phyloP scores from a whole-genome alignment of 768 basidiomycete genomes.

The Sporobolomyces pararoseus region DNA sequence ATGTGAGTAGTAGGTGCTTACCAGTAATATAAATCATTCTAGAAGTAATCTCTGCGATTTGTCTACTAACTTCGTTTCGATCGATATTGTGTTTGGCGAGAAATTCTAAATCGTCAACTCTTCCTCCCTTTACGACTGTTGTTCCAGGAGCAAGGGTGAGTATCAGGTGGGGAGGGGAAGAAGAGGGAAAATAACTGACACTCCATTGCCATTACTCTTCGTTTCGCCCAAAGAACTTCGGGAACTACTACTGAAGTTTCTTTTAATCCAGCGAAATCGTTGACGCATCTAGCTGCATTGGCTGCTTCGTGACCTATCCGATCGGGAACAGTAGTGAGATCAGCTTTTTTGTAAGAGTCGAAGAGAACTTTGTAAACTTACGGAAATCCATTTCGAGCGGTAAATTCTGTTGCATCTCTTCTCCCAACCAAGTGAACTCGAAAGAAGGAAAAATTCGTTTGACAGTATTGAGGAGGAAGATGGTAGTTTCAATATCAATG shows the following conservation, averaged over 20 bases:
- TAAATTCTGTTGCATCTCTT: constrained; percentile 86
- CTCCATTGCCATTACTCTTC: constrained; percentile 89
- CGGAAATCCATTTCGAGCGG: constrained; percentile 91
- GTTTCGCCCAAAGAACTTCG: constrained; percentile 68
- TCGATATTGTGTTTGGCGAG: constrained; percentile 78
- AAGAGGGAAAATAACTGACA: constrained; percentile 50
- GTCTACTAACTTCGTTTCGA: constrained; percentile 85
- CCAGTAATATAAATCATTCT: constrained; percentile 94
- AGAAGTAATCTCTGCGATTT: constrained; percentile 83
- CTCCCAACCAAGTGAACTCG: constrained; percentile 63
- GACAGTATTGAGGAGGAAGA: constrained; percentile 66
- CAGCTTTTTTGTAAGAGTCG: no score
- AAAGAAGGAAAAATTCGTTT: constrained; percentile 93
- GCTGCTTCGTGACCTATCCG: constrained; percentile 65
- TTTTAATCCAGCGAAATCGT: constrained; percentile 66
- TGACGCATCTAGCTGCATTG: constrained; percentile 68
- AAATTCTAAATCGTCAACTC: constrained; percentile 82
- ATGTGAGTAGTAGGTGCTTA: no score
- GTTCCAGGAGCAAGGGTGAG: not conserved
- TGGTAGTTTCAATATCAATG: constrained; percentile 59
- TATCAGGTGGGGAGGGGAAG: not conserved
- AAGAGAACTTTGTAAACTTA: constrained; percentile 16
- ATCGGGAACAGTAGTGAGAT: no score
- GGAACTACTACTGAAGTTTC: constrained; percentile 80
- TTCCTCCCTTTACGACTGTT: constrained; percentile 61